These are phyloP conservation scores for Niveomyces coronatus DNA, from an alignment of 2,329 filamentous ascomycete species.

Conservation along the genomic window DNA sequence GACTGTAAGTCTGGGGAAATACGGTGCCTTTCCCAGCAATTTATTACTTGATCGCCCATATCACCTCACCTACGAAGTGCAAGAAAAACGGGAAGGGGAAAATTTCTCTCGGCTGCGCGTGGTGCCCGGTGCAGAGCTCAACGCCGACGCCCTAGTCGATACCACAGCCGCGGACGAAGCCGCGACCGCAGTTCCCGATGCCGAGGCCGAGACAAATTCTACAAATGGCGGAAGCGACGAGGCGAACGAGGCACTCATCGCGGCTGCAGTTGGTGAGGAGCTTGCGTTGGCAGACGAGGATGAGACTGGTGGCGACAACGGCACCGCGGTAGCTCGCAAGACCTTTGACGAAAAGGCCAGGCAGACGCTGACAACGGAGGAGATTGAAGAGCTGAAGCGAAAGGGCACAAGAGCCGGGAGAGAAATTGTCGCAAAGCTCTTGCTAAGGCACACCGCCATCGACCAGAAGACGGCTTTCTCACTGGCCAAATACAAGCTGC, in stretches of 20 bases:
- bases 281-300: constrained; percentile 32
- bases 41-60: constrained; percentile 85
- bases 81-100: constrained; percentile 57
- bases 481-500: constrained; percentile 86
- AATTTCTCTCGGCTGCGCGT: constrained; percentile 62
- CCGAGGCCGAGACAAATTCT: constrained; percentile 24
- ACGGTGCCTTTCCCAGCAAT: constrained; percentile 82
- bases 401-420: constrained; percentile 70
- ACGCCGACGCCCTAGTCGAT: constrained; percentile 62
- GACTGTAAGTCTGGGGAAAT: constrained; percentile 82
- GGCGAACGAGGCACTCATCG: constrained; percentile 31
- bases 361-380: constrained; percentile 68
- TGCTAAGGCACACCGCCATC: constrained; percentile 78
- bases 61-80: constrained; percentile 82
- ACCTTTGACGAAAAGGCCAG: constrained; percentile 52
- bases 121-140: constrained; percentile 70
- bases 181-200: constrained; percentile 14
- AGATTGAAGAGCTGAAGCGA: constrained; percentile 63
- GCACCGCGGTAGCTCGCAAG: constrained; percentile 36
- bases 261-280: constrained; percentile 28
- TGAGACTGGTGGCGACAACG: constrained; percentile 14
- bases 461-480: constrained; percentile 94
- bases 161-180: constrained; percentile 26
- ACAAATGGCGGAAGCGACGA: constrained; percentile 33
- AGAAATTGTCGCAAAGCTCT: constrained; percentile 85